Percentiles rank a stretch among this genome's conserved stretches.
These are phyloP conservation scores for Geotrichum australiense DNA, from an alignment of 1,139 yeast species.

Conservation along the genomic window DNA sequence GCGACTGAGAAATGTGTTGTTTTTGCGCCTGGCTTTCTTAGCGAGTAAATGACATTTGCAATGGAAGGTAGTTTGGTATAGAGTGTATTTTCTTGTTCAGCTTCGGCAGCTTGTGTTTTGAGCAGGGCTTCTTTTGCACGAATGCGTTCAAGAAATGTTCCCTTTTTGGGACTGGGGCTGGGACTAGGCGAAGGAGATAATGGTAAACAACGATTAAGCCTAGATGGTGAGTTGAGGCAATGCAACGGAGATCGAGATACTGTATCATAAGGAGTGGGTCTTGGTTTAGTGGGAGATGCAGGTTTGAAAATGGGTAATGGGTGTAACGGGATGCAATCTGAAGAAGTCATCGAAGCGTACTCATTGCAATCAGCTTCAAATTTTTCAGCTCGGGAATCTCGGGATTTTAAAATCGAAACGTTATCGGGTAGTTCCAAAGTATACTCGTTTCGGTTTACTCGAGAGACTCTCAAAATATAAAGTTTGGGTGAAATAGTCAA, in stretches of 20 bases:
- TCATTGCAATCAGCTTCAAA: conserved; percentile 10
- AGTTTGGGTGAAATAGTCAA: conserved; percentile 27
- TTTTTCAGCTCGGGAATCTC: neutral
- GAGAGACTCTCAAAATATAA: conserved; percentile 18
- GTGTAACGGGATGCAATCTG: conserved; percentile 7
- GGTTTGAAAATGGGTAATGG: conserved; percentile 2
- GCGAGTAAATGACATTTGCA: conserved; percentile 12
- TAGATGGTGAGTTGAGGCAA: neutral
- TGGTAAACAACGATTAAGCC: neutral
- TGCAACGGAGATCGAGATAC: conserved; percentile 6
- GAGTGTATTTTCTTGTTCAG: conserved; percentile 6
- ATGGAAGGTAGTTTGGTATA: conserved; percentile 15
- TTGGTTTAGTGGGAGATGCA: neutral
- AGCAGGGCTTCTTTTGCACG: conserved; percentile 27
- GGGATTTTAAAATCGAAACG: no score
- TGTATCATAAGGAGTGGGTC: conserved; percentile 2
- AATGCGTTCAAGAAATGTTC: conserved; percentile 30
- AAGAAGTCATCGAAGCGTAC: conserved; percentile 1
- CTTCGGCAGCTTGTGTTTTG: conserved; percentile 5
- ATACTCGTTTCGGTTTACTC: conserved; percentile 7
- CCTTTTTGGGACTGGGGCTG: conserved; percentile 11
- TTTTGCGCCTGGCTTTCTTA: conserved; percentile 9
- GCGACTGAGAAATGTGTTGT: conserved; percentile 9
- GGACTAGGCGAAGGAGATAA: conserved; percentile 2
- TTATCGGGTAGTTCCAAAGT: no score